These are phyloP conservation scores for Auricularia sp. DNA, from an alignment of 768 basidiomycete genomes.

Conservation along the genomic window DNA sequence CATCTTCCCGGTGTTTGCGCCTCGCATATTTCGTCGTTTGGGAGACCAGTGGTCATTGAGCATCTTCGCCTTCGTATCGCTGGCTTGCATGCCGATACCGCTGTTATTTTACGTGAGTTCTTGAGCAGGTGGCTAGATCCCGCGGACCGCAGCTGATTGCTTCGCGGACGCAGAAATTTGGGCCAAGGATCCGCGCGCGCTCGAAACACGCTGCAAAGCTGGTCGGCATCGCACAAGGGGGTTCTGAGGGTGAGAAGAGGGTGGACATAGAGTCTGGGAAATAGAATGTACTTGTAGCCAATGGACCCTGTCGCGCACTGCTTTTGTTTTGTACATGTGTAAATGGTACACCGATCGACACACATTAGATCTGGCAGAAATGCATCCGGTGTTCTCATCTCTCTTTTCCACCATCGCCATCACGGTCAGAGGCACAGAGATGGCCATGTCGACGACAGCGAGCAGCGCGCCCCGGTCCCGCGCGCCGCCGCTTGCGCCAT, in stretches of 20 bases:
- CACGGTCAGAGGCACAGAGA: neutral
- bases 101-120: slow-evolving; percentile 43
- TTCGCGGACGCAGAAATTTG: slow-evolving; percentile 33
- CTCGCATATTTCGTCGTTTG: slow-evolving; percentile 38
- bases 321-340: no score
- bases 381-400: no score
- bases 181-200: slow-evolving; percentile 35
- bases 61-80: slow-evolving; percentile 42
- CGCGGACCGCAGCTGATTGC: slow-evolving; percentile 1
- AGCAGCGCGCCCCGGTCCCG: neutral
- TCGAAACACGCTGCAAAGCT: slow-evolving; percentile 34
- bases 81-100: slow-evolving; percentile 45
- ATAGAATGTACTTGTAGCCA: no score
- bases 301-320: no score
- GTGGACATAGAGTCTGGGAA: no score
- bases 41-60: slow-evolving; percentile 48
- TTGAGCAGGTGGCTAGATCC: neutral
- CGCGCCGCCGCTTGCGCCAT: neutral
- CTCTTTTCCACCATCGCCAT: no score
- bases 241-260: neutral
- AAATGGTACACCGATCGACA: no score
- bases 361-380: no score
- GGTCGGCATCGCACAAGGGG: slow-evolving; percentile 12
- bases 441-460: neutral
- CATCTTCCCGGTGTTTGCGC: slow-evolving; percentile 50